These are phyloP conservation scores for Cyclanthera cordifolia DNA, from an alignment of 306 rosid genomes.

Conservation along the genomic window DNA sequence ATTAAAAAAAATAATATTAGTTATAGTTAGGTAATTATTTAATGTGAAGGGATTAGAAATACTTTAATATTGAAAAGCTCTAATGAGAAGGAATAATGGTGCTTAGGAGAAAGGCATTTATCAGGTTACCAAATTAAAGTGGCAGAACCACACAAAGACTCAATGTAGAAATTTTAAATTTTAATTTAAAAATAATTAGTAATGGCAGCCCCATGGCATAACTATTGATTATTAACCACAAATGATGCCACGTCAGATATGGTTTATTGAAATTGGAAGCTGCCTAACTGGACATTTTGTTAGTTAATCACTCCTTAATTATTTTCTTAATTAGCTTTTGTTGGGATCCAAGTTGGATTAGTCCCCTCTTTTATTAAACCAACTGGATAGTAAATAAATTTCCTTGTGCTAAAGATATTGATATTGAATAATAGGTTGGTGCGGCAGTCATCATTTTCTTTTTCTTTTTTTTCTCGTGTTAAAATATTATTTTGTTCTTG, in stretches of 20 bases:
- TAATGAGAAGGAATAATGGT: background rate
- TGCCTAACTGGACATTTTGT: constrained; percentile 2
- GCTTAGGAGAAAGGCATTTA: constrained; percentile 1
- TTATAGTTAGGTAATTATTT: background rate
- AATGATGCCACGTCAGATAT: constrained; percentile 6
- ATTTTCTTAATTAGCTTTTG: background rate
- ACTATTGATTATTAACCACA: constrained; percentile 10
- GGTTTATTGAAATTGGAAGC: constrained; percentile 9
- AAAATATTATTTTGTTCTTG: too few relatives aligned
- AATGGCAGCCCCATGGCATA: constrained; percentile 1
- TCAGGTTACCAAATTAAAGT: background rate
- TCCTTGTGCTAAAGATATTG: background rate
- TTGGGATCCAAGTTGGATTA: constrained; percentile 9
- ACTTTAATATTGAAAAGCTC: background rate
- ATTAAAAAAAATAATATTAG: background rate
- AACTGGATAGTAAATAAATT: background rate
- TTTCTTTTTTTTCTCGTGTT: too few relatives aligned
- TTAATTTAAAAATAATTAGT: background rate
- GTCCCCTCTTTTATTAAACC: background rate
- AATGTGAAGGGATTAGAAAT: constrained; percentile 7
- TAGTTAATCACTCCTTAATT: background rate
- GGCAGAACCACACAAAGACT: constrained; percentile 3
- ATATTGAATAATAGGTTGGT: background rate
- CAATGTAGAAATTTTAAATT: background rate
- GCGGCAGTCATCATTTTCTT: background rate